Base-by-base conservation (phyloP, 768 basidiomycete genomes). In the Collybia nuda region DNA sequence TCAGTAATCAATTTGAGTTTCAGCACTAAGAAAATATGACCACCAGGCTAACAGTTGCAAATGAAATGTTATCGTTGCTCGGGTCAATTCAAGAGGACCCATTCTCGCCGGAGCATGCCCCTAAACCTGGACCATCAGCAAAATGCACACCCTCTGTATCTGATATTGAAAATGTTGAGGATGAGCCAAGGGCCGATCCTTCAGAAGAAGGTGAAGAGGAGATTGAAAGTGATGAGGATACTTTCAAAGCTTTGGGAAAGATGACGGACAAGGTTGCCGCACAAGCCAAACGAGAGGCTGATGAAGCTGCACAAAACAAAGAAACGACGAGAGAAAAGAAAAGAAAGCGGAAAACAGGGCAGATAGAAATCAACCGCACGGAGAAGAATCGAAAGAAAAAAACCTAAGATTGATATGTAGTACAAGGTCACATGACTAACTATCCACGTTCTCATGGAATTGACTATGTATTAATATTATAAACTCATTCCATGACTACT, bases 1-100 rank as follows among this genome's bases (percentile, higher is more conserved):
- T n/a, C n/a, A n/a, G n/a, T 26, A 43, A 35, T 24, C 15, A 19
- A 53, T 39, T 23, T 19, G 14, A 14, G 7, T 21, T 26, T 45
- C 8, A 14, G 22, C 18, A 50, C 36, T 23, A 41, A 60, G 18
- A 56, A 55, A 44, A 23, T 28, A 42, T 52, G 40, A 18, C 35
- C 51, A 44, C 48, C 48, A 97, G 94, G 21, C 65, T 94, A 51
- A 93, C 86, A 12, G 82, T 94, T 28, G 92, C 93, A 26, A 95
- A 97, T 61, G 88, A 95, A 62, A 95, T 96, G 92, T 71, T 97
- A 17, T 95, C 93, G 2, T 70, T 97, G 11, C 77, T 90, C 24
- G 93, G 93, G 7, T 93, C 92, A 2, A 73, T 94, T 51, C 89
- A 90, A 58, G 65, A 70, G 3, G 83, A 91, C 58, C 89, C 88